Evolutionary conservation across 2,329 filamentous ascomycete species (phyloP), one percentile per base, ranked within the genome.

Genomic region (Cordyceps cateniannulata): DNA sequence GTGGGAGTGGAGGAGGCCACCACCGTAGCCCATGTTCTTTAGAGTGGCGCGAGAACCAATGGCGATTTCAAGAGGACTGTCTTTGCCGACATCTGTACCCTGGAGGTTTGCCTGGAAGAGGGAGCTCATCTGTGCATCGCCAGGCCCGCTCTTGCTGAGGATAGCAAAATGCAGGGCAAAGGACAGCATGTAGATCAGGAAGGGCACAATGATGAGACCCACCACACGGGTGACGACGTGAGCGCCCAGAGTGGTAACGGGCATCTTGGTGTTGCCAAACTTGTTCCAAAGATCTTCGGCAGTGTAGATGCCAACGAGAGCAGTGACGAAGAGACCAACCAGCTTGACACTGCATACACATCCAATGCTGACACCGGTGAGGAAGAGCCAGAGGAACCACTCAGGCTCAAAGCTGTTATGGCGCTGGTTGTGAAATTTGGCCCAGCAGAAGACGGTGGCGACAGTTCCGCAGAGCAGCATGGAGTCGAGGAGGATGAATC

Each of bases 401-500:
- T 96, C 90, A 1, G 85, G 80, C 60, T 91, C 90, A 73, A 98
- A 99, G 70, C 90, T 91, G 72, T 90, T 84, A 71, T 89, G 82
- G 70, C 92, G 91, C 68, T 95, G 85, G 70, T 89, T 87, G 76
- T 99, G 95, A 77, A 99, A 98, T 74, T 92, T 95, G 70, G 92
- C 87, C 92, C 93, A 99, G 83, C 93, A 98, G 69, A 98, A 86
- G 64, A 96, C 90, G 6, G 95, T 99, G 18, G 92, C 93, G 68
- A 98, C 95, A n/a, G 96, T 99, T 72, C 96, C 97, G 79, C 93
- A 98, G 44, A 99, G 84, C 56, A 99, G 85, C 95, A 99, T 99
- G 0, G 95, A 98, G 76, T 99, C 95, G 69, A 99, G 86, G 25
- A 99, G 87, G 69, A 99, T 98, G 73, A 99, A 99, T 63, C 95